Base-by-base conservation (phyloP, 345 rosid species). In the Arabidopsis suecica region DNA sequence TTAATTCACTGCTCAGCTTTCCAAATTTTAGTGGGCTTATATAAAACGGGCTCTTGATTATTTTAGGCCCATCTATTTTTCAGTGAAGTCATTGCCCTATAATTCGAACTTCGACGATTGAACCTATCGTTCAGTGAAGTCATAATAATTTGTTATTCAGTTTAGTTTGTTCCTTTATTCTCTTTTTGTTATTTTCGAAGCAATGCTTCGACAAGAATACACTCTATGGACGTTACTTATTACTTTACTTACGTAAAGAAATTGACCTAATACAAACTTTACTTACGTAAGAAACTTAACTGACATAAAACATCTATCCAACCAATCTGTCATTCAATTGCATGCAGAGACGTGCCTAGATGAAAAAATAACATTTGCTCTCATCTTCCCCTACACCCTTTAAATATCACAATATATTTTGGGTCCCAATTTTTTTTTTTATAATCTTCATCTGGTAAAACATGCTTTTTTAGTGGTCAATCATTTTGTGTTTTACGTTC, bases 41-140 rank as follows among this genome's bases (percentile, higher is more conserved):
- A 33, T 33, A 32, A 42, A 12, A 18, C 33, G 16, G 3, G 73
- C 40, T 57, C 65, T 42, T 9, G 3, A 32, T 13, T n/a, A 20
- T 58, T 58, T 13, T 36, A 22, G 67, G 65, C 75, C 74, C 67
- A 56, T 38, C 14, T 37, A 3, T 28, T 28, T 28, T 28, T 28
- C 32, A 3, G 32, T 28, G 32, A 28, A 28, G 32, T 28, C 32
- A 28, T 3, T 28, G 2, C 32, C 32, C 18, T 16, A 16, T 16
- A 16, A 16, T 16, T 16, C 18, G 18, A 16, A 16, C 18, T 16
- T 16, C 18, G 18, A 16, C 18, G 18, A 16, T 16, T 16, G 18
- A 16, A 16, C 18, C 18, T 16, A 16, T 16, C 18, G 18, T 16
- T 16, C 18, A 16, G 18, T 16, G 18, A 16, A 16, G 18, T 16